These are phyloP conservation scores for Hordeum pubiflorum DNA, from an alignment of 202 grass and related monocot genomes.

Conservation along the genomic window DNA sequence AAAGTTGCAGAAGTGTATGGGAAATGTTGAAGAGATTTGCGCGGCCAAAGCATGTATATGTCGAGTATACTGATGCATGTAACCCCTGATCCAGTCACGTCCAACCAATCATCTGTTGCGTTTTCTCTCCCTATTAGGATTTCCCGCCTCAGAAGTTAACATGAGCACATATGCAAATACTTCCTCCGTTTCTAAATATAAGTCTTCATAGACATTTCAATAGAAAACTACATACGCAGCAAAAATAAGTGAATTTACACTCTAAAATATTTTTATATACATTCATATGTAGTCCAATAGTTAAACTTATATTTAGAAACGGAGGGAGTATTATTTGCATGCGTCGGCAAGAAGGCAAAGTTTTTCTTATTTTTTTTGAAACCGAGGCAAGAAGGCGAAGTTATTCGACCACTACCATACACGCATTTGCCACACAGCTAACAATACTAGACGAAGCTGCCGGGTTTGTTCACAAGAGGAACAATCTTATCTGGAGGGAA, in stretches of 20 bases:
- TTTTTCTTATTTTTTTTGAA: too few relatives aligned
- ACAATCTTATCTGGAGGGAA: constrained; percentile 15
- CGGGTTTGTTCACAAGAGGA: not conserved
- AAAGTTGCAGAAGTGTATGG: too few relatives aligned
- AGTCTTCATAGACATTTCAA: too few relatives aligned
- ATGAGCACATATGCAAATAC: constrained; percentile 20
- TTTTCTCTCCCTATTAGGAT: not conserved
- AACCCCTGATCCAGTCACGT: too few relatives aligned
- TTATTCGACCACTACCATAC: constrained; percentile 7
- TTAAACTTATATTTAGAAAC: too few relatives aligned
- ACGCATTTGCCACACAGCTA: not conserved
- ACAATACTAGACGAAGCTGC: constrained; percentile 17
- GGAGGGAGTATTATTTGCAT: not conserved
- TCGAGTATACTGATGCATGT: too few relatives aligned
- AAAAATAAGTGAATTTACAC: too few relatives aligned
- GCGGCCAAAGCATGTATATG: not conserved
- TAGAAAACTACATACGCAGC: too few relatives aligned
- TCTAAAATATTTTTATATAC: too few relatives aligned
- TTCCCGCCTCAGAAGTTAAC: not conserved
- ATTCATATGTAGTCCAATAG: too few relatives aligned
- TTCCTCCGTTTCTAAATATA: too few relatives aligned
- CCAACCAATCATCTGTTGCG: too few relatives aligned
- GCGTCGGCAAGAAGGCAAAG: not conserved
- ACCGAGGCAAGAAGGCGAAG: not conserved
- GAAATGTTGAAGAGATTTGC: not conserved